These are phyloP conservation scores for Sequoia sempervirens DNA, from an alignment of 75 land plant genomes.

Conservation along the genomic window DNA sequence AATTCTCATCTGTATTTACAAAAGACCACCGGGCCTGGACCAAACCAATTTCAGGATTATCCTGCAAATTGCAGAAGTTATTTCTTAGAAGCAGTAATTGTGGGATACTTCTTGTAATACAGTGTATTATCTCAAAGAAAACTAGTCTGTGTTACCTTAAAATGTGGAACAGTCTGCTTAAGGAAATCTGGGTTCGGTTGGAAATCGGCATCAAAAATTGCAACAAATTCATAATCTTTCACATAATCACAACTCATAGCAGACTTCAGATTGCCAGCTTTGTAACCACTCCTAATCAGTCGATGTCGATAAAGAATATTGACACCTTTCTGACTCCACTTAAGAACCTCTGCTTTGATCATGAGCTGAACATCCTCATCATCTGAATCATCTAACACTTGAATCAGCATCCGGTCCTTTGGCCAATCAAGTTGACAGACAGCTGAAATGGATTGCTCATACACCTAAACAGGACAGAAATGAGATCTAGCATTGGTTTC, in stretches of 20 bases:
- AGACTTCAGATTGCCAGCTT: slow-evolving; percentile 81
- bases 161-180: slow-evolving; percentile 66
- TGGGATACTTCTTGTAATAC: background rate
- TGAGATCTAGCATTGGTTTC: background rate
- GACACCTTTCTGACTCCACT: slow-evolving; percentile 65
- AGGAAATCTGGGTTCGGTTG: slow-evolving; percentile 80
- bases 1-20: slow-evolving; percentile 82
- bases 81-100: background rate
- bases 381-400: slow-evolving; percentile 85
- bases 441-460: slow-evolving; percentile 80
- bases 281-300: slow-evolving; percentile 62
- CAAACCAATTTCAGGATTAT: slow-evolving; percentile 74
- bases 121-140: background rate
- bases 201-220: slow-evolving; percentile 88
- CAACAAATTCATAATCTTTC: slow-evolving; percentile 83
- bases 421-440: slow-evolving; percentile 87
- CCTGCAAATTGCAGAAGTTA: slow-evolving; percentile 37
- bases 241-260: slow-evolving; percentile 83
- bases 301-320: slow-evolving; percentile 77
- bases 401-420: slow-evolving; percentile 55
- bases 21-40: slow-evolving; percentile 87
- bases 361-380: slow-evolving; percentile 53
- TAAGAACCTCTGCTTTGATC: slow-evolving; percentile 59
- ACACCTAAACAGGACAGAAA: slow-evolving; percentile 43
- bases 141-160: slow-evolving; percentile 26